A percentile compares a stretch with the other conserved stretches of the same genome.
Evolutionary conservation across 495 filamentous ascomycete species (phyloP).

Genomic region (Neurospora tetraspora): DNA sequence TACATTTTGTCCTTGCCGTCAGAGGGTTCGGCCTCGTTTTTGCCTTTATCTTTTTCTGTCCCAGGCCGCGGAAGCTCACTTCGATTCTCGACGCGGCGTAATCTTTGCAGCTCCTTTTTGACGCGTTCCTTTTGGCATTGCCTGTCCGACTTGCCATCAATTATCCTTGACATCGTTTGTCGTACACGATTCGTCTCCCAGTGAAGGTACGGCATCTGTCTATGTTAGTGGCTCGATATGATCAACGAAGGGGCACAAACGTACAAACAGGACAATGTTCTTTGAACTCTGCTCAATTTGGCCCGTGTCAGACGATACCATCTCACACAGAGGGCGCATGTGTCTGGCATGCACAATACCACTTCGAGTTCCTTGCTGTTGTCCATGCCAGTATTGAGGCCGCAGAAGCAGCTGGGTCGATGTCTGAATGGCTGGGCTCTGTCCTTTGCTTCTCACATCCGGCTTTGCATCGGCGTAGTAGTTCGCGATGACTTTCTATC

Average conservation of each 20-base stretch:
- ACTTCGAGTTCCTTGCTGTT: constrained; percentile 15
- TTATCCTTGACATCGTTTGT: constrained; percentile 15
- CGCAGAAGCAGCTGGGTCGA: constrained; percentile 10
- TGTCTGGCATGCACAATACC: constrained; percentile 26
- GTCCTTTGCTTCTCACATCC: not conserved
- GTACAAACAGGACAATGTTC: not conserved
- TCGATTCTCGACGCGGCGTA: not conserved
- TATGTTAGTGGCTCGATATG: not conserved
- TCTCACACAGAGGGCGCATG: constrained; percentile 26
- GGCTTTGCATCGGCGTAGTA: constrained; percentile 11
- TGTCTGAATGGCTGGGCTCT: constrained; percentile 1
- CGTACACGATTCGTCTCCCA: constrained; percentile 48
- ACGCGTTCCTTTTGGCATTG: constrained; percentile 2
- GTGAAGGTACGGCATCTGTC: constrained; percentile 56
- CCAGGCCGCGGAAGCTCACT: not conserved
- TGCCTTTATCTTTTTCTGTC: too few relatives aligned
- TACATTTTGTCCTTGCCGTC: too few relatives aligned
- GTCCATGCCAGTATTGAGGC: constrained; percentile 21
- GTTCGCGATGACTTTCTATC: constrained; percentile 7
- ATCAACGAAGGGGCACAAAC: not conserved
- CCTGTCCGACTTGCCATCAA: constrained; percentile 3
- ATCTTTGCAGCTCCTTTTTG: not conserved
- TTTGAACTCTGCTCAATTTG: not conserved
- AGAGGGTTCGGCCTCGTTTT: too few relatives aligned
- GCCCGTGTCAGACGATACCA: constrained; percentile 9